phyloP scores from a whole-genome alignment of 1,139 yeast species.

The Candida glucosophila region DNA sequence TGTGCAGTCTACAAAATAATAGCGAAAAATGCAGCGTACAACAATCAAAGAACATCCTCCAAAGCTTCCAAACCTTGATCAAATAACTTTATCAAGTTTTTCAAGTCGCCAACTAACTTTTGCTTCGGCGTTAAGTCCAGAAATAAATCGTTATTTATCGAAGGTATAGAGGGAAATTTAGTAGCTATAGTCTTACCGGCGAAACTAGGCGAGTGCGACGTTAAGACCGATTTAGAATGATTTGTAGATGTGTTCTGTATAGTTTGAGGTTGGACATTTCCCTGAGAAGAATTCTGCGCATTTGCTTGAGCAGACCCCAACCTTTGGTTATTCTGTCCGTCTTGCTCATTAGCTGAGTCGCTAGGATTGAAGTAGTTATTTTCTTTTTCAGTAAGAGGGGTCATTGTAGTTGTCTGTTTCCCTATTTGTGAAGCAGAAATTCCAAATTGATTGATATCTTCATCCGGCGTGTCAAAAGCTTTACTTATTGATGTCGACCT shows the following conservation, averaged over 20 bases:
- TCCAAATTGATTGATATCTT: slow-evolving; percentile 58
- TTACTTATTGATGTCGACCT: slow-evolving; percentile 14
- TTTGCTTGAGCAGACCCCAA: slow-evolving; percentile 1
- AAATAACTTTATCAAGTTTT: slow-evolving; percentile 30
- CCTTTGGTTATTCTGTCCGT: background rate
- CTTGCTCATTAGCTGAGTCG: background rate
- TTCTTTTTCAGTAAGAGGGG: slow-evolving; percentile 64
- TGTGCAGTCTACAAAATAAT: too few species aligned
- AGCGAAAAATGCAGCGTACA: too few species aligned
- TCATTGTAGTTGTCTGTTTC: slow-evolving; percentile 56
- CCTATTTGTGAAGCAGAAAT: slow-evolving; percentile 45
- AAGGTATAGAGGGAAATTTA: slow-evolving; percentile 32
- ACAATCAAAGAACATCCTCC: slow-evolving; percentile 19
- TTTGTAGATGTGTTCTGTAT: background rate
- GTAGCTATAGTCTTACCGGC: background rate
- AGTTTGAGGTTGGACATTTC: background rate
- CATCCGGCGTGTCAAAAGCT: slow-evolving; percentile 12
- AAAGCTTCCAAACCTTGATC: slow-evolving; percentile 34
- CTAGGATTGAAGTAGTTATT: background rate
- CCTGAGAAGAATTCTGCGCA: background rate
- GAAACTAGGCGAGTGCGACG: background rate
- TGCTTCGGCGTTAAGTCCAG: slow-evolving; percentile 27
- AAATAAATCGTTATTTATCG: slow-evolving; percentile 30
- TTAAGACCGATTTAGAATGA: background rate
- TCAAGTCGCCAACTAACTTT: slow-evolving; percentile 30